Base-by-base conservation (phyloP, 2,329 filamentous ascomycete genomes). In the Uncinocarpus reesii region DNA sequence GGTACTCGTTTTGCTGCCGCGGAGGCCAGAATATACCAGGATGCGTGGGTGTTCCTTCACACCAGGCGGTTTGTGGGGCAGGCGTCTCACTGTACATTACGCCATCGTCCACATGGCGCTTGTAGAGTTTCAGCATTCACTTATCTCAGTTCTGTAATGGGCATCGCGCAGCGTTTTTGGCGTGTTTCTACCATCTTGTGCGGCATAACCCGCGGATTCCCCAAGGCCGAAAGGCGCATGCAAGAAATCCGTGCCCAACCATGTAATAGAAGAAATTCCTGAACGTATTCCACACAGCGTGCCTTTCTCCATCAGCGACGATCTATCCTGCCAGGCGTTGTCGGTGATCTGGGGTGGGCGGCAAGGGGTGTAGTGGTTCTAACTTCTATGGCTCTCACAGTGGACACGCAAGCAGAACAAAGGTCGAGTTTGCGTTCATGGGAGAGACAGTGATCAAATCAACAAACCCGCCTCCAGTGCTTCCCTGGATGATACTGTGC, bases 71-170 rank as follows among this genome's bases (percentile, higher is more conserved):
- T 15, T 36, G 44, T 40, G 44, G 44, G 34, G 34, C 21, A 32
- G 13, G 8, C 8, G 29, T 46, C 31, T 26, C 21, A 29, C 31
- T 47, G 44, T 47, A 47, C 32, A 47, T 47, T 47, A 47, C 18
- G 16, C 21, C 26, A 44, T 46, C 16, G n/a, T 45, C 15, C 34
- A 29, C 44, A 47, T 47, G 32, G 44, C 42, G 31, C 31, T 16
- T 45, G 29, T 45, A 26, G 11, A 36, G 42, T 45, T 45, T 36
- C 18, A 36, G 31, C 21, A 23, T n/a, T n/a, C n/a, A n/a, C n/a
- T 42, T 42, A 20, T 42, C 8, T 15, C 38, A 29, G 15, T 42
- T 3, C n/a, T 43, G 29, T 34, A 34, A 43, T n/a, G 41, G 20
- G 28, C 41, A 43, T 42, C 26, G n/a, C 31, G 40, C 40, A n/a